phyloP scores from a whole-genome alignment of 495 filamentous ascomycete species.

The Aspergillus sclerotioniger region DNA sequence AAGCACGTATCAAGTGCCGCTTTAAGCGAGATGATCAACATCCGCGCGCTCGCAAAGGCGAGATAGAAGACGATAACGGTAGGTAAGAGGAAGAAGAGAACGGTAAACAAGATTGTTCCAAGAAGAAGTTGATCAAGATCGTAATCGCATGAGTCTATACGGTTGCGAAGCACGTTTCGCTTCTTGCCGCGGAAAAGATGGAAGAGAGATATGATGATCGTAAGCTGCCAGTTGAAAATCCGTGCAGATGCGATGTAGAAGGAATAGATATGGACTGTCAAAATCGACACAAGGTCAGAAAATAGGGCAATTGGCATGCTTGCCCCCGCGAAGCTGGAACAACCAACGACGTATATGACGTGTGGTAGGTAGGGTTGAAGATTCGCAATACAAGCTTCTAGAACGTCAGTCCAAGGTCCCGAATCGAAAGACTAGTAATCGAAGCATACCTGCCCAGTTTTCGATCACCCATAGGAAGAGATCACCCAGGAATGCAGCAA shows the following conservation, averaged over 20 bases:
- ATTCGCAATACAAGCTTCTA: slow-evolving; percentile 66
- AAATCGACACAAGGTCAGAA: slow-evolving; percentile 87
- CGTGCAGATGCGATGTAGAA: slow-evolving; percentile 96
- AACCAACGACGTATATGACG: slow-evolving; percentile 90
- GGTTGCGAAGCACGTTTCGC: slow-evolving; percentile 92
- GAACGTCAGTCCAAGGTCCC: slow-evolving; percentile 16
- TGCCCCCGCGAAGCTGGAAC: slow-evolving; percentile 90
- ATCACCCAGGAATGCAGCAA: slow-evolving; percentile 89
- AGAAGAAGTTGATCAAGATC: slow-evolving; percentile 96
- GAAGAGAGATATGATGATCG: slow-evolving; percentile 92
- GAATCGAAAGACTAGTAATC: not conserved
- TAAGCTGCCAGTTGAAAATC: slow-evolving; percentile 98
- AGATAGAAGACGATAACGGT: slow-evolving; percentile 96
- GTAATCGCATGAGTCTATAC: slow-evolving; percentile 98
- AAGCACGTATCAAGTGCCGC: slow-evolving; percentile 84
- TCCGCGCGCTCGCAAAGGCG: slow-evolving; percentile 90
- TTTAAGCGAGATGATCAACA: slow-evolving; percentile 91
- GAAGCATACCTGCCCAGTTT: slow-evolving; percentile 76
- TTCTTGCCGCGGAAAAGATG: slow-evolving; percentile 98
- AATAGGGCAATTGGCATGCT: slow-evolving; percentile 96
- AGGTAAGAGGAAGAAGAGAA: slow-evolving; percentile 91
- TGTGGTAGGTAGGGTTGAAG: slow-evolving; percentile 78
- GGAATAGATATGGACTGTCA: slow-evolving; percentile 94
- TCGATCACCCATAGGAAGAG: slow-evolving; percentile 98
- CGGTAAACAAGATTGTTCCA: slow-evolving; percentile 93